These are phyloP conservation scores for Syzygium syzygioides DNA, from an alignment of 441 rosid genomes.

Conservation along the genomic window DNA sequence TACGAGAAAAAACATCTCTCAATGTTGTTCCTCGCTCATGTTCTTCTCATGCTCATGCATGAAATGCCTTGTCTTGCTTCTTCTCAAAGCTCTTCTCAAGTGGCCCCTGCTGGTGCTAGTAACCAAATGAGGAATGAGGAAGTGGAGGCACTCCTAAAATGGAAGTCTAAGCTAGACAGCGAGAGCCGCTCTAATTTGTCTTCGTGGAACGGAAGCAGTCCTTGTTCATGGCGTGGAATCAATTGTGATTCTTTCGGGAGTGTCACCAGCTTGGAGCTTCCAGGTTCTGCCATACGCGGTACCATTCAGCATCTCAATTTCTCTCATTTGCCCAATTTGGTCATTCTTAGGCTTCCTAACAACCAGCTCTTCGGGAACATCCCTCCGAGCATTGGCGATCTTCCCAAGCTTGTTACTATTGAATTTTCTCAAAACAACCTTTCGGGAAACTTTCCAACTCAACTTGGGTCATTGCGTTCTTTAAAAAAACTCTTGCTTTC, in stretches of 20 bases:
- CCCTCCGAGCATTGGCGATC: neutral
- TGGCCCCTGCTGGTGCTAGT: neutral
- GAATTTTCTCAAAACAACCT: accelerated
- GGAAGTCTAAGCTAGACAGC: neutral
- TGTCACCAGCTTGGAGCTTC: neutral
- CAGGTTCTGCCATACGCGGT: accelerated
- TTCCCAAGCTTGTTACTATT: accelerated
- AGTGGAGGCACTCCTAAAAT: neutral
- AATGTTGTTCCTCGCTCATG: neutral
- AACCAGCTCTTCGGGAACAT: accelerated
- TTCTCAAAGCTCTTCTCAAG: neutral
- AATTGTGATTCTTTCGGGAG: accelerated
- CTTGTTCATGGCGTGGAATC: accelerated
- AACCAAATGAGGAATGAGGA: neutral
- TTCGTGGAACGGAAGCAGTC: neutral
- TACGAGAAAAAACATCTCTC: neutral
- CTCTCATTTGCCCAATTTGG: neutral
- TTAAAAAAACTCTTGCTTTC: accelerated
- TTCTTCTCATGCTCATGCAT: neutral
- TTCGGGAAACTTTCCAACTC: neutral
- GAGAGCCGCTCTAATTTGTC: neutral
- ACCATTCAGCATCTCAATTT: neutral
- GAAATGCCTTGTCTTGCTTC: neutral
- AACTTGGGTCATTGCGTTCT: accelerated
- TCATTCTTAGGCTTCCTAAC: accelerated